Evolutionary conservation across 2,329 filamentous ascomycete species (phyloP).

Genomic region (Neoscytalidium dimidiatum): DNA sequence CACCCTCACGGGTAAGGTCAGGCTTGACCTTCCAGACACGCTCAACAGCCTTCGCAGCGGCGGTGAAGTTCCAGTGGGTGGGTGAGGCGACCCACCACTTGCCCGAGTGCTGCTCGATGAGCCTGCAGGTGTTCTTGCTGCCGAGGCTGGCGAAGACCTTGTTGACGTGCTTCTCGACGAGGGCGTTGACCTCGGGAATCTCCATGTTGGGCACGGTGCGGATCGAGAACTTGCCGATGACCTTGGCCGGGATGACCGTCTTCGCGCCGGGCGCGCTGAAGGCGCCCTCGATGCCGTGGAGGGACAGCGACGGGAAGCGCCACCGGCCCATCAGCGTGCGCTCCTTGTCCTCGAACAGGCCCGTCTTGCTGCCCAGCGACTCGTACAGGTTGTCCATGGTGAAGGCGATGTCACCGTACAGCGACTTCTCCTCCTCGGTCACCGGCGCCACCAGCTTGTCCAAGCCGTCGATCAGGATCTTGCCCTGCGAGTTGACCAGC

Average conservation of each 20-base stretch:
- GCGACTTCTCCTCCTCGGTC: conserved; percentile 77
- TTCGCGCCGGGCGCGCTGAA: conserved; percentile 93
- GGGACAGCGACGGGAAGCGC: conserved; percentile 89
- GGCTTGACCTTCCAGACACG: conserved; percentile 91
- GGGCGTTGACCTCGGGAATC: conserved; percentile 80
- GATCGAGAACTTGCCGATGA: conserved; percentile 97
- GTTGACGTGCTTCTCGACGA: conserved; percentile 81
- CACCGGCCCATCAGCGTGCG: conserved; percentile 92
- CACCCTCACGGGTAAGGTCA: conserved; percentile 94
- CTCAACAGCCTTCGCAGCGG: conserved; percentile 93
- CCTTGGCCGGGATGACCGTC: conserved; percentile 98
- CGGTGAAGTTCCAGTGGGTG: conserved; percentile 98
- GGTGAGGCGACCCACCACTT: conserved; percentile 99
- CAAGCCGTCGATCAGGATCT: conserved; percentile 92
- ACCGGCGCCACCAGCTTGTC: conserved; percentile 90
- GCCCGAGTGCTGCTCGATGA: conserved; percentile 81
- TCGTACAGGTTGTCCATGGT: conserved; percentile 95
- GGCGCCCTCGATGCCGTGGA: conserved; percentile 93
- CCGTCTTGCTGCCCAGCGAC: conserved; percentile 84
- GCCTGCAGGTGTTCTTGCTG: conserved; percentile 88
- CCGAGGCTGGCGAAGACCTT: conserved; percentile 82
- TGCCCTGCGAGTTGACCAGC: conserved; percentile 86
- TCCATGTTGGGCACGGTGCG: conserved; percentile 98
- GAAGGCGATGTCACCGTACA: conserved; percentile 92
- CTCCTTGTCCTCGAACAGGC: conserved; percentile 87